Percentiles rank a stretch among this genome's conserved stretches.
Evolutionary conservation across 192 early-diverging fungal genomes (phyloP).

Genomic region (Umbelopsis sp.): DNA sequence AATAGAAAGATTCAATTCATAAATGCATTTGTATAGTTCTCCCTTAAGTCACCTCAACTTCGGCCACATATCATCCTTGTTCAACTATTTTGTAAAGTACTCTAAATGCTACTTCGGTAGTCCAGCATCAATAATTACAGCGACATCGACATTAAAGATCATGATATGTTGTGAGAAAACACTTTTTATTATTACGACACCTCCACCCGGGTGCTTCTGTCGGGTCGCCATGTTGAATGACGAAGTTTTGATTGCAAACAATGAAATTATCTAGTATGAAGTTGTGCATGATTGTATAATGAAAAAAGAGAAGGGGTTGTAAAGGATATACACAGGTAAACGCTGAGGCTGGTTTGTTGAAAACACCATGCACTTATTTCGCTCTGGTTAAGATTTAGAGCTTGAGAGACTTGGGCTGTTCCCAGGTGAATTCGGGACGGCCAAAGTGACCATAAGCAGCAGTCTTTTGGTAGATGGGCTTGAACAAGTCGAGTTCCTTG

Average conservation of each 20-base stretch:
- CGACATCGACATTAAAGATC: not conserved
- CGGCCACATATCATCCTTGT: no score
- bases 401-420: conserved; percentile 84
- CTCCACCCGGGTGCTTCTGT: conserved; percentile 20
- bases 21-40: no score
- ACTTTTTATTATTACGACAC: conserved; percentile 23
- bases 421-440: conserved; percentile 93
- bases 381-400: conserved; percentile 41
- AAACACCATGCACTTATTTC: conserved; percentile 15
- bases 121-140: not conserved
- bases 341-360: conserved; percentile 19
- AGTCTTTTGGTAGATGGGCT: conserved; percentile 96
- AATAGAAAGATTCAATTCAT: no score
- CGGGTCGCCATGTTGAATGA: conserved; percentile 23
- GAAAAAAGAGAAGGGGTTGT: not conserved
- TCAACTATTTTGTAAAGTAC: no score
- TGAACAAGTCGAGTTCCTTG: conserved; percentile 97
- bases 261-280: conserved; percentile 21
- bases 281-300: conserved; percentile 20
- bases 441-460: conserved; percentile 97
- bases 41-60: no score
- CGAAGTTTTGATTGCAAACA: conserved; percentile 17
- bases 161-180: not conserved
- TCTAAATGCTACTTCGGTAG: no score
- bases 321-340: conserved; percentile 24